A percentile compares a stretch with the other conserved stretches of the same genome.
These are phyloP conservation scores for Erodium maritimum DNA, from an alignment of 345 rosid genomes.

Conservation along the genomic window DNA sequence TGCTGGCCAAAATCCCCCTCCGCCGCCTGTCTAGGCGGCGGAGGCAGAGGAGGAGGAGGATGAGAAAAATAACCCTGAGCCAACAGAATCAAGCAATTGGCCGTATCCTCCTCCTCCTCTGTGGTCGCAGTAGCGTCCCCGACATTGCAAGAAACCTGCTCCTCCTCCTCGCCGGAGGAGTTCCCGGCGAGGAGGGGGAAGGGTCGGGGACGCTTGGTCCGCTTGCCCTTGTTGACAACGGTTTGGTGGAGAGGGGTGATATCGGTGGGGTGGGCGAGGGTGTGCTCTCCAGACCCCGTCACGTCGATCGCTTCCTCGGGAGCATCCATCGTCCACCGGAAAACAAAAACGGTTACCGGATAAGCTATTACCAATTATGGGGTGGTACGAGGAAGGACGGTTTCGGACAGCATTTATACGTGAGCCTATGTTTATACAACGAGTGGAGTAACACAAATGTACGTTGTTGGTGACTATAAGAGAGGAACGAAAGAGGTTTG, in stretches of 20 bases:
- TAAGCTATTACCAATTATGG: too few relatives aligned
- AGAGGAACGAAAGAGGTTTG: slow-evolving; percentile 31
- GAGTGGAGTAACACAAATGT: too few relatives aligned
- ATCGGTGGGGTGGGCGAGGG: slow-evolving; percentile 8
- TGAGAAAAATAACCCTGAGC: slow-evolving; percentile 56
- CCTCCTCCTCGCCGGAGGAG: slow-evolving; percentile 10
- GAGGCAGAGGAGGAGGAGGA: slow-evolving; percentile 8
- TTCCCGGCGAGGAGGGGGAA: slow-evolving; percentile 47
- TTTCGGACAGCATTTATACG: too few relatives aligned
- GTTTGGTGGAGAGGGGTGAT: background rate
- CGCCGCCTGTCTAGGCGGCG: slow-evolving; percentile 6
- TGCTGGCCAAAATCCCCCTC: slow-evolving; percentile 2
- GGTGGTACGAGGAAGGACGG: too few relatives aligned
- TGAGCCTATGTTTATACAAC: too few relatives aligned
- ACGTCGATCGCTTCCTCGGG: background rate
- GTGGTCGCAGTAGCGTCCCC: slow-evolving; percentile 10
- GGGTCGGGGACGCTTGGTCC: slow-evolving; percentile 67
- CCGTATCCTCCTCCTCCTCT: slow-evolving; percentile 85
- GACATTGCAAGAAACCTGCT: background rate
- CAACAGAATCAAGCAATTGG: slow-evolving; percentile 80
- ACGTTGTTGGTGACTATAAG: too few relatives aligned
- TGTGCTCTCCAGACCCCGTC: background rate
- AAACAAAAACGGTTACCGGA: too few relatives aligned
- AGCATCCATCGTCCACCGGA: too few relatives aligned
- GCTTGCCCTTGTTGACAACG: slow-evolving; percentile 50